Evolutionary conservation across 768 basidiomycete genomes (phyloP).

Genomic region (Boletus rubescentipes): DNA sequence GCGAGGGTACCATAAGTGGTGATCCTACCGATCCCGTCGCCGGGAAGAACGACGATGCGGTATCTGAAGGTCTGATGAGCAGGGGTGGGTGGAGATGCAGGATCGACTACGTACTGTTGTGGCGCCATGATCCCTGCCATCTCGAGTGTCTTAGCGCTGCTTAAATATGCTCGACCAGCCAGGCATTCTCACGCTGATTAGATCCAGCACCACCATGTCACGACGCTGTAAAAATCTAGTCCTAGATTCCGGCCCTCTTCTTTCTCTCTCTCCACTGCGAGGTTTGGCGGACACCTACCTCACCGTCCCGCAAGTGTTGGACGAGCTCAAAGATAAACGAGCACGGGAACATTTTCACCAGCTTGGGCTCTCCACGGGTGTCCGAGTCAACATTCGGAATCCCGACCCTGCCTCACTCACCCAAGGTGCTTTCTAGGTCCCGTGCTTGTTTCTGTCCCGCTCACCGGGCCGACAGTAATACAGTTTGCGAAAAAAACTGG

Average conservation of each 20-base stretch:
- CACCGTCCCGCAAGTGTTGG: slow-evolving; percentile 87
- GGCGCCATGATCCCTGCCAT: slow-evolving; percentile 35
- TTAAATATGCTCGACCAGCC: background rate
- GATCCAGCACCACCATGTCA: slow-evolving; percentile 19
- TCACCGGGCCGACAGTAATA: slow-evolving; percentile 56
- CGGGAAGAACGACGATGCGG: slow-evolving; percentile 86
- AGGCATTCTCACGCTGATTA: slow-evolving; percentile 12
- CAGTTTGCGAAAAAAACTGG: slow-evolving; percentile 94
- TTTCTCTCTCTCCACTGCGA: slow-evolving; percentile 86
- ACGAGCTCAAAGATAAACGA: slow-evolving; percentile 85
- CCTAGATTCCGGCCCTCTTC: slow-evolving; percentile 90
- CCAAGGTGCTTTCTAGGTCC: slow-evolving; percentile 44
- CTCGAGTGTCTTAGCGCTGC: background rate
- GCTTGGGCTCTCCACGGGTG: slow-evolving; percentile 72
- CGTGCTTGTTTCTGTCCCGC: slow-evolving; percentile 7
- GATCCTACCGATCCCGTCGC: slow-evolving; percentile 89
- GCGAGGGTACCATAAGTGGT: background rate
- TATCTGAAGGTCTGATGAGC: slow-evolving; percentile 49
- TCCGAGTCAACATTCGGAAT: slow-evolving; percentile 66
- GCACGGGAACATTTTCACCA: slow-evolving; percentile 85
- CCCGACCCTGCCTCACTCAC: slow-evolving; percentile 71
- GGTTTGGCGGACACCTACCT: slow-evolving; percentile 83
- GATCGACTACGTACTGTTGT: slow-evolving; percentile 41
- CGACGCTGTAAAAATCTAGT: slow-evolving; percentile 75
- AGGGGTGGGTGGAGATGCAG: slow-evolving; percentile 1